Base-by-base conservation (phyloP, 208 protist genomes). In the Acanthamoeba castellanii region DNA sequence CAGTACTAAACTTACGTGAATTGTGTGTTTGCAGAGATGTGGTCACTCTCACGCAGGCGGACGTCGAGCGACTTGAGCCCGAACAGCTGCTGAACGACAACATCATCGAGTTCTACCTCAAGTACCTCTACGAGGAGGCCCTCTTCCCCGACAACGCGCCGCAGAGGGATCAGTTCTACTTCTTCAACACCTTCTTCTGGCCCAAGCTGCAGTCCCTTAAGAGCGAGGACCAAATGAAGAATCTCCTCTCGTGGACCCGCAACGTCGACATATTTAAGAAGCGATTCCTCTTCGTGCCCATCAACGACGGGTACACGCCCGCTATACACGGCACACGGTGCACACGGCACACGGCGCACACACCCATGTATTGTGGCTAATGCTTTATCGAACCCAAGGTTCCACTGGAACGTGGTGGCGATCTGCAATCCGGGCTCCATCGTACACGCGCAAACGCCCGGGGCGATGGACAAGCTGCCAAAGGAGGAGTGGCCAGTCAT, bases 111-210 rank as follows among this genome's bases (percentile, higher is more conserved):
- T 89, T 89, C 30, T 89, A 89, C 52, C 52, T 89, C 50, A 89
- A 89, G 45, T 64, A 64, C 52, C 50, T 89, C 13, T 16, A 61
- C 20, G 50, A 66, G 81, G 52, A 89, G 27, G 72, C 72, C 18
- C 72, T 81, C 32, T 89, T 45, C 27, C 37, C 27, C 22, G n/a
- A 30, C 27, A 66, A n/a, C 7, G 32, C 16, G 27, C 16, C 11
- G 37, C 32, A n/a, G 20, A 13, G 30, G 45, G 81, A 89, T 9
- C 18, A 89, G 81, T 89, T 55, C 30, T 89, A 89, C 50, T 89
- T 89, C 30, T 89, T 66, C 52, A 89, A 89, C 34, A 89, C 81
- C 52, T 89, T 89, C 52, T 89, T 89, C 30, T 89, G 81, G 81
- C 34, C 81, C n/a, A 89, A 89, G 81, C 81, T 89, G n/a, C 45